Percentiles rank a stretch among this genome's conserved stretches.
These are phyloP conservation scores for Rhynchosporium graminicola DNA, from an alignment of 2,329 filamentous ascomycete genomes.

Conservation along the genomic window DNA sequence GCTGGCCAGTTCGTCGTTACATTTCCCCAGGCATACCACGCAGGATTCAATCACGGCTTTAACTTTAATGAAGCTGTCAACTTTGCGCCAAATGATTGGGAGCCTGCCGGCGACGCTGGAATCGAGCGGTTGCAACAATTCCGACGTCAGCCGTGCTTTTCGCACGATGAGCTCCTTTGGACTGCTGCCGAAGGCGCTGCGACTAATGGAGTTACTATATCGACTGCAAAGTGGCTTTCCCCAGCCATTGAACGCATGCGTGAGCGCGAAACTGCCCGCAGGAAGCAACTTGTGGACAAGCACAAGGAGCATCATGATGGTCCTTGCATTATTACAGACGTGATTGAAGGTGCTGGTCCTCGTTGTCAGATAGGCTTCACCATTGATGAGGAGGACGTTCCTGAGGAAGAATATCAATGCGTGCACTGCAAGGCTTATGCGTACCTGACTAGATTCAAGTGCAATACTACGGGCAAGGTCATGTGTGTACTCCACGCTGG, in stretches of 20 bases:
- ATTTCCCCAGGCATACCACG: constrained; percentile 95
- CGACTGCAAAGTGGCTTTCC: constrained; percentile 91
- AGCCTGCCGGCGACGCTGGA: constrained; percentile 83
- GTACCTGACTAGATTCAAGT: constrained; percentile 89
- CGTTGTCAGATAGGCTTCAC: constrained; percentile 62
- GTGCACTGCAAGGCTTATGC: constrained; percentile 88
- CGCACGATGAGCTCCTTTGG: constrained; percentile 90
- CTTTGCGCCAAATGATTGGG: constrained; percentile 94
- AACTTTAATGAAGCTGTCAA: constrained; percentile 99
- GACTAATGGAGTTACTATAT: constrained; percentile 66
- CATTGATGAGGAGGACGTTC: constrained; percentile 71
- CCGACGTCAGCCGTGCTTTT: constrained; percentile 91
- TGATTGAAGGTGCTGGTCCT: constrained; percentile 35
- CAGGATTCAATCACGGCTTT: constrained; percentile 97
- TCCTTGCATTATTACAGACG: constrained; percentile 39
- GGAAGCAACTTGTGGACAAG: constrained; percentile 67
- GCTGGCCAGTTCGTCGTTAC: constrained; percentile 96
- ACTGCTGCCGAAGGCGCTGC: constrained; percentile 82
- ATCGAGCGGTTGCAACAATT: constrained; percentile 86
- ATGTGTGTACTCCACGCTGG: constrained; percentile 84
- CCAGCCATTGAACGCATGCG: constrained; percentile 81
- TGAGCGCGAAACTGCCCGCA: constrained; percentile 68
- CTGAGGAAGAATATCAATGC: constrained; percentile 93
- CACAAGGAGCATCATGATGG: constrained; percentile 54
- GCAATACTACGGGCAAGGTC: constrained; percentile 76